Conservation (phyloP, 2,329 filamentous ascomycete genomes). For the Albophoma yamanashiensis region DNA sequence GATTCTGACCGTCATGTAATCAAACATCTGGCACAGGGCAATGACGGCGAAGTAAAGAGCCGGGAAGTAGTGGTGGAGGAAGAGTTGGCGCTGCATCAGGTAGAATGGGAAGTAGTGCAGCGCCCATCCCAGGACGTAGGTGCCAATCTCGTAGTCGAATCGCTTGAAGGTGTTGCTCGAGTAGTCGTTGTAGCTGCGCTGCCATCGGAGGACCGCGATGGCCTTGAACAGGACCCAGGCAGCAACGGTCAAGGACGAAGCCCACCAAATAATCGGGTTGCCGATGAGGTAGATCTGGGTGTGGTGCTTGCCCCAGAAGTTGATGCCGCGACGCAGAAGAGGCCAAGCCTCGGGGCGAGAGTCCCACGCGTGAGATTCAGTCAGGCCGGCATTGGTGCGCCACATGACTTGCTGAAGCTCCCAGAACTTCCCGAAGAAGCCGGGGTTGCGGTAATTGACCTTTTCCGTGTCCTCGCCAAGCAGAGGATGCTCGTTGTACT, state of each 20-base stretch:
- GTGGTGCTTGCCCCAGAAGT: conserved; percentile 95
- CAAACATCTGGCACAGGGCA: conserved; percentile 77
- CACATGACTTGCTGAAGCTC: conserved; percentile 98
- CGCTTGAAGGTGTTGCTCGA: conserved; percentile 75
- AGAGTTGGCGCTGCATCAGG: conserved; percentile 95
- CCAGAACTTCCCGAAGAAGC: conserved; percentile 96
- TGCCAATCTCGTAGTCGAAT: conserved; percentile 94
- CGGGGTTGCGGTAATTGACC: conserved; percentile 90
- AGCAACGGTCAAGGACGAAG: conserved; percentile 65
- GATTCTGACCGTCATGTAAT: conserved; percentile 71
- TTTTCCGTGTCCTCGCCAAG: conserved; percentile 71
- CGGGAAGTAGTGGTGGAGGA: conserved; percentile 97
- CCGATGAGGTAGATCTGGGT: conserved; percentile 95
- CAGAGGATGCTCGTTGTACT: conserved; percentile 76
- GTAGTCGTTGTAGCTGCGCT: conserved; percentile 87
- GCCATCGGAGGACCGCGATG: conserved; percentile 82
- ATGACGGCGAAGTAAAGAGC: conserved; percentile 93
- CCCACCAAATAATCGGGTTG: conserved; percentile 93
- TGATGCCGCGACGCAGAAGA: conserved; percentile 84
- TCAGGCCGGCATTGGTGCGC: conserved; percentile 92
- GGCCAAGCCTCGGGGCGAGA: conserved; percentile 92
- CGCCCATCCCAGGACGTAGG: conserved; percentile 83
- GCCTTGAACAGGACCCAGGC: conserved; percentile 79
- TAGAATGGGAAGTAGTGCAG: conserved; percentile 99
- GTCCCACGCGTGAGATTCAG: conserved; percentile 97